Base-by-base conservation (phyloP, 2,329 filamentous ascomycete genomes). In the Fusarium liriodendri region DNA sequence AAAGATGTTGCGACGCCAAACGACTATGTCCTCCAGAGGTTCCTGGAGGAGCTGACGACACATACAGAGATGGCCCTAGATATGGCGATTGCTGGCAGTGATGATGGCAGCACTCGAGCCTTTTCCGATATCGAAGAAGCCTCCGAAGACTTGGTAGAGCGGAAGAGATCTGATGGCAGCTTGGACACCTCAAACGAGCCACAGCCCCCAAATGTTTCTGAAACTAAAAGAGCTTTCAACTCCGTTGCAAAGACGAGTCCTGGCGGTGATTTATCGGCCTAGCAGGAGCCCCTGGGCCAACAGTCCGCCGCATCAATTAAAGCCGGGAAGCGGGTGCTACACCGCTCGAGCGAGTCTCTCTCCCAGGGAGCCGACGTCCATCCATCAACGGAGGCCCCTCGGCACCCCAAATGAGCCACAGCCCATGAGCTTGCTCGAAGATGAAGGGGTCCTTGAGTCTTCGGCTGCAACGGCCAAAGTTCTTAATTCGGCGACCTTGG, bases 31-130 rank as follows among this genome's bases (percentile, higher is more conserved):
- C n/a, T 74, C 0, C 71, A 73, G 6, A 32, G 3, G 2, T 74
- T 71, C 2, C 33, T 73, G 0, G 67, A 74, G 10, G 64, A 74
- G 0, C 71, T 73, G 71, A 63, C 60, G 5, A 57, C 32, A 1
- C 69, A 71, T 37, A 73, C 71, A 0, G 64, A 73, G 35, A 7
- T 32, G 18, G 55, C 50, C 1, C 9, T 71, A 0, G 67, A 69
- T 8, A 29, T 1, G 10, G 11, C 1, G 7, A 47, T 42, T 5
- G 11, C 25, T 0, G 55, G 16, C 4, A 62, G 37, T 3, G 63
- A 61, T 0, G 14, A 45, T 22, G 32, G n/a, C n/a, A 22, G 14
- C 7, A 63, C 58, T 0, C 45, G 3, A 8, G 59, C 58, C 0
- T 2, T 73, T 0, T 68, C 61, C 0, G 45, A 50, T 0, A 38